A percentile compares a stretch with the other conserved stretches of the same genome.
Conservation (phyloP, 2,329 filamentous ascomycete genomes). For the Canariomyces notabilis region DNA sequence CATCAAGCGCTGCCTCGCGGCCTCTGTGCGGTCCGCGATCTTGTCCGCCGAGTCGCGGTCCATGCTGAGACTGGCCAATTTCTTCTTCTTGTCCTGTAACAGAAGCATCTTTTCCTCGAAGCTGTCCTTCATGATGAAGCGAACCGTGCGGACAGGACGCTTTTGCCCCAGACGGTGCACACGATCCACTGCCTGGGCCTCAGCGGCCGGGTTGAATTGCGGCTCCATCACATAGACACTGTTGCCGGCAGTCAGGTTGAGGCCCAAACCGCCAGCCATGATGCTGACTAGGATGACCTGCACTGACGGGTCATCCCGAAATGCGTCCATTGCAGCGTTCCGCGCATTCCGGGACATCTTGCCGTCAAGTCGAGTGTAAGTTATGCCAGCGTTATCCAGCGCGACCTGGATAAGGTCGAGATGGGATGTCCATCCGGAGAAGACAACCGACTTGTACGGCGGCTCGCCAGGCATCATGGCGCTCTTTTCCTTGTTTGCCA, state of each 20-base stretch:
- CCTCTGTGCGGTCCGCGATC: conserved; percentile 42
- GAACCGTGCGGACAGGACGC: conserved; percentile 76
- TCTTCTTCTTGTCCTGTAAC: conserved; percentile 87
- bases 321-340: conserved; percentile 67
- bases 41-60: conserved; percentile 54
- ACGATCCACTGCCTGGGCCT: conserved; percentile 90
- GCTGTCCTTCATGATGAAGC: conserved; percentile 84
- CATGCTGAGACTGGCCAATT: conserved; percentile 83
- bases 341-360: conserved; percentile 75
- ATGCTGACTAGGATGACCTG: conserved; percentile 88
- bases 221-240: conserved; percentile 97
- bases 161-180: conserved; percentile 89
- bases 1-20: conserved; percentile 37
- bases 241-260: conserved; percentile 83
- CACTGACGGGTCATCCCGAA: conserved; percentile 66
- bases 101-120: conserved; percentile 93
- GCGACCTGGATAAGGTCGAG: conserved; percentile 87
- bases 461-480: conserved; percentile 56
- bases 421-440: conserved; percentile 94
- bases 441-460: conserved; percentile 88
- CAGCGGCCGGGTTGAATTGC: conserved; percentile 92
- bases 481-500: conserved; percentile 59
- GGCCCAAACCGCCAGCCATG: conserved; percentile 82
- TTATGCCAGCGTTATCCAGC: conserved; percentile 61
- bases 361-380: conserved; percentile 79